These are phyloP conservation scores for Yarrowia galli DNA, from an alignment of 1,139 yeast species.

Conservation along the genomic window DNA sequence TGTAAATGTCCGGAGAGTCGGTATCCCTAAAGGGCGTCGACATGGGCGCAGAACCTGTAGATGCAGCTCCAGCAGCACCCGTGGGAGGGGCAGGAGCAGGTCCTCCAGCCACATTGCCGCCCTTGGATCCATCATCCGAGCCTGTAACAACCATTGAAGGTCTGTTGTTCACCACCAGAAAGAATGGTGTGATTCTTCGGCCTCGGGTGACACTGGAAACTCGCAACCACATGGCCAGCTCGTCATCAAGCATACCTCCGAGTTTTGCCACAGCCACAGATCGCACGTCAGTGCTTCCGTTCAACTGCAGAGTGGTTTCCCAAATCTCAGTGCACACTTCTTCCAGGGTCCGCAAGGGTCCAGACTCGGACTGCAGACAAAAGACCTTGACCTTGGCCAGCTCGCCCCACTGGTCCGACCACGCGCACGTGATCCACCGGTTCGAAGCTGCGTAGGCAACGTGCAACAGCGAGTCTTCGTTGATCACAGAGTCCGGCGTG, in stretches of 20 bases:
- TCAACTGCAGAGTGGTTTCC: conserved; percentile 58
- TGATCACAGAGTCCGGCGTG: conserved; percentile 53
- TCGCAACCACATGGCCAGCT: conserved; percentile 48
- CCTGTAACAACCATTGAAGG: conserved; percentile 61
- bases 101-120: conserved; percentile 47
- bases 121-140: conserved; percentile 4
- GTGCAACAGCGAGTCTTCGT: conserved; percentile 81
- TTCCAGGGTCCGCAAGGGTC: conserved; percentile 54
- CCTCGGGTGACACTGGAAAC: conserved; percentile 35
- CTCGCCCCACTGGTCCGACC: conserved; percentile 86
- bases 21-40: conserved; percentile 16
- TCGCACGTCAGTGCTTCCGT: conserved; percentile 42
- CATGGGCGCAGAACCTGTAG: conserved; percentile 13
- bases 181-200: conserved; percentile 54
- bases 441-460: conserved; percentile 83
- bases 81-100: conserved; percentile 38
- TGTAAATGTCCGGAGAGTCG: conserved; percentile 37
- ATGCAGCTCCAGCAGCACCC: conserved; percentile 29
- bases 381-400: conserved; percentile 67
- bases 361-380: conserved; percentile 48
- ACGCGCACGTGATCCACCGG: conserved; percentile 84
- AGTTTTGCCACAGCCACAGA: conserved; percentile 50
- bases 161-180: conserved; percentile 73
- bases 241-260: conserved; percentile 51
- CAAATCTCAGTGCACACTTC: conserved; percentile 66